Evolutionary conservation across 257 asterid genomes (phyloP), one percentile per base, ranked within the genome.

Genomic region (Salvia rosmarinus): DNA sequence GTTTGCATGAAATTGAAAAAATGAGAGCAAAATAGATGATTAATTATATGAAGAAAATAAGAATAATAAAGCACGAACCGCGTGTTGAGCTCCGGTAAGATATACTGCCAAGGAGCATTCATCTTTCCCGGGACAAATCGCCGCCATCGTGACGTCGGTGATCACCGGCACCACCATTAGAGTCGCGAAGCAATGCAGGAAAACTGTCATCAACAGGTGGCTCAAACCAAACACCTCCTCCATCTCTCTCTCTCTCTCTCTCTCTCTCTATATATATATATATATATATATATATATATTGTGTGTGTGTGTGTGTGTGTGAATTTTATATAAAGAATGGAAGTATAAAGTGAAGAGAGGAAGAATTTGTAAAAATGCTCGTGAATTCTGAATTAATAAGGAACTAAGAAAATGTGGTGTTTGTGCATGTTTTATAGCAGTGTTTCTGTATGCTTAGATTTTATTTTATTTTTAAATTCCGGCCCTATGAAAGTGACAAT

Each of bases 151-250:
- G 49, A 89, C 87, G 87, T 92, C 98, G 14, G 82, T 92, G 74
- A 89, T 89, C 51, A 90, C 92, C 73, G 98, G 92, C 82, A 73
- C 71, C 85, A 89, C 96, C 92, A 92, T 88, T 82, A 79, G 72
- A 13, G 70, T 62, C 23, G 95, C 78, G 80, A 88, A 88, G 78
- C 88, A 77, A 75, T 78, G 71, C 47, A 92, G 90, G 62, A 86
- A 92, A 65, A 88, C 84, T 55, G 96, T 85, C 87, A 79, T 84
- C 82, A 88, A 88, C 16, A 92, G 84, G 81, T 92, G 98, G 77
- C 90, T 74, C 77, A 85, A 79, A 64, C 88, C 90, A 46, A 39
- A 60, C 17, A 72, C 66, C 78, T 78, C 72, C 49, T 72, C 85
- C 86, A 72, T 85, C 34, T 16, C 1, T 28, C 32, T 28, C 1